phyloP scores from a whole-genome alignment of 2,329 filamentous ascomycete genomes.

The Cordyceps tenuipes region DNA sequence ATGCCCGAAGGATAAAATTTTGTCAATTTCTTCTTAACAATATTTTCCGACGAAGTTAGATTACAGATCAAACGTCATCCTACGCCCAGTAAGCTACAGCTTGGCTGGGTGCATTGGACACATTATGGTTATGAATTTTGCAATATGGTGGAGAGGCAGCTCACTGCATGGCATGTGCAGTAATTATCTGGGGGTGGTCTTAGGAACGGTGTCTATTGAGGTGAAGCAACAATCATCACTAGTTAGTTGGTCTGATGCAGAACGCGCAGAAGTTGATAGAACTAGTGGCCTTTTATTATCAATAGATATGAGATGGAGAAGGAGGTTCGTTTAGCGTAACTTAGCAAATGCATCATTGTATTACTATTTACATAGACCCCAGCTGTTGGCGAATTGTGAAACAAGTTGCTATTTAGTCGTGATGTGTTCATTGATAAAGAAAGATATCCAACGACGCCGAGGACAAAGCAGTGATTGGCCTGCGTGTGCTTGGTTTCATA shows the following conservation, averaged over 20 bases:
- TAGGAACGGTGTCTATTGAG: not conserved
- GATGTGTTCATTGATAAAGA: not conserved
- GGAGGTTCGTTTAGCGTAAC: not conserved
- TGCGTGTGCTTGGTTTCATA: not conserved
- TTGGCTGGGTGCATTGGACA: constrained; percentile 49
- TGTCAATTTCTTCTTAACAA: constrained; percentile 38
- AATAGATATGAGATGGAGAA: constrained; percentile 6
- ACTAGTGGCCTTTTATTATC: not conserved
- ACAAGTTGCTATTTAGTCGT: not conserved
- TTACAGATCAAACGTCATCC: constrained; percentile 50
- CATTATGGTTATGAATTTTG: constrained; percentile 54
- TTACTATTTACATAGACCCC: constrained; percentile 1
- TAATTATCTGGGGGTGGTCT: not conserved
- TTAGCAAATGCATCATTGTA: constrained; percentile 10
- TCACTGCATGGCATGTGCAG: not conserved
- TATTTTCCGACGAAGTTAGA: constrained; percentile 44
- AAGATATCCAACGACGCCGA: not conserved
- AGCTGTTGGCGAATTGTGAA: not conserved
- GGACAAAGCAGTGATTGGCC: not conserved
- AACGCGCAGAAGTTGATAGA: not conserved
- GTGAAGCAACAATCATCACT: not conserved
- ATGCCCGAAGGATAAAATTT: constrained; percentile 34
- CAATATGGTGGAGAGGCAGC: constrained; percentile 32
- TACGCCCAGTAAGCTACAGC: constrained; percentile 43
- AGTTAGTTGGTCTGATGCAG: not conserved